Evolutionary conservation across 371 early-diverging fungal species (phyloP).

Genomic region (Saksenaea oblongispora): DNA sequence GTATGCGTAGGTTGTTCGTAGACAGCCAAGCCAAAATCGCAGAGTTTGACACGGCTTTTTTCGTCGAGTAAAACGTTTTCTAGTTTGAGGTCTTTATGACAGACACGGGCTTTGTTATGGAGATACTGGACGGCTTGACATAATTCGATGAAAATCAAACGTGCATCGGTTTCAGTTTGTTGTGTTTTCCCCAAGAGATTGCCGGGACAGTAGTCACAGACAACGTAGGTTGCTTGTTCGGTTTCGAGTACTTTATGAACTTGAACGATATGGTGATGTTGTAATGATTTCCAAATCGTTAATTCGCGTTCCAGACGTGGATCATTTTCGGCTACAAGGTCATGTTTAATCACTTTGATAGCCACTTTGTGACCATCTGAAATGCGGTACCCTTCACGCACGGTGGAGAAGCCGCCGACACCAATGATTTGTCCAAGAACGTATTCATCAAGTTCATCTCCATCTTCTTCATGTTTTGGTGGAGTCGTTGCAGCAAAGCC

Average conservation of each 20-base stretch:
- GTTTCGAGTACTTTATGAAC: conserved; percentile 66
- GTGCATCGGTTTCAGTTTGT: conserved; percentile 47
- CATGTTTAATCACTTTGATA: conserved; percentile 49
- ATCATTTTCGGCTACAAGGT: conserved; percentile 15
- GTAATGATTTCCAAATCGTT: conserved; percentile 63
- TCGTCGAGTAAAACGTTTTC: conserved; percentile 79
- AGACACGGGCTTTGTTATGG: conserved; percentile 69
- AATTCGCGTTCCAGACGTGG: conserved; percentile 51
- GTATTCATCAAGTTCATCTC: conserved; percentile 70
- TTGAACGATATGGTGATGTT: conserved; percentile 66
- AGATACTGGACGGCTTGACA: conserved; percentile 73
- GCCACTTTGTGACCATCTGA: conserved; percentile 43
- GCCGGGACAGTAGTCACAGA: conserved; percentile 69
- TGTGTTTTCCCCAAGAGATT: conserved; percentile 41
- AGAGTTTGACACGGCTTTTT: conserved; percentile 60
- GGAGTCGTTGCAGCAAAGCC: conserved; percentile 41
- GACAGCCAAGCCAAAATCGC: conserved; percentile 86
- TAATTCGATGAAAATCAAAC: conserved; percentile 67
- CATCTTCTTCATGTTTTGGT: conserved; percentile 46
- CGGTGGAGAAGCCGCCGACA: conserved; percentile 65
- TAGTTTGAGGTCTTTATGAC: conserved; percentile 89
- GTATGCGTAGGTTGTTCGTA: conserved; percentile 34
- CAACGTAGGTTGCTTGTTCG: conserved; percentile 63
- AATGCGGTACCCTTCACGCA: conserved; percentile 55
- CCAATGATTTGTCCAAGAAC: conserved; percentile 58